Evolutionary conservation across 495 filamentous ascomycete genomes (phyloP).

Genomic region (Cercophora newfieldiana): DNA sequence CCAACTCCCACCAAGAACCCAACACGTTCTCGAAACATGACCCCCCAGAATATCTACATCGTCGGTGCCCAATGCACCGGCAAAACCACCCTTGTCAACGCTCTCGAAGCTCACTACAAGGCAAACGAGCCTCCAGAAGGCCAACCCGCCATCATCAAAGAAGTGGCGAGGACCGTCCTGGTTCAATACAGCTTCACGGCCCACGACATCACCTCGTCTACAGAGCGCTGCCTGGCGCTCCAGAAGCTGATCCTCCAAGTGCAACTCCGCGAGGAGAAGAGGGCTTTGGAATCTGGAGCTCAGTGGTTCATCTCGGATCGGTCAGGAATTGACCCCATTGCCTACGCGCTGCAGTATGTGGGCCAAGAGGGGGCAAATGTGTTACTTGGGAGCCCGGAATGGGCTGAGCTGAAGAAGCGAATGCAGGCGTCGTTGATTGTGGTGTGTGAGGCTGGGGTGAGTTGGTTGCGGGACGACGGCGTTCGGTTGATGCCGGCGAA

Average conservation of each 20-base stretch:
- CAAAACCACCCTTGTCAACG: constrained; percentile 51
- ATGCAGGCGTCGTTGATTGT: constrained; percentile 44
- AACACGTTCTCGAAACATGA: neutral
- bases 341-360: constrained; percentile 45
- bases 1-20: neutral
- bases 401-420: constrained; percentile 36
- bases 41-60: constrained; percentile 44
- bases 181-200: constrained; percentile 40
- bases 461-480: constrained; percentile 52
- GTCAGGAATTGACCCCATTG: constrained; percentile 51
- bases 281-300: neutral
- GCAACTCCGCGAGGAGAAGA: constrained; percentile 42
- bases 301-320: constrained; percentile 54
- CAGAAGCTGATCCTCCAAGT: constrained; percentile 49
- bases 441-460: constrained; percentile 45
- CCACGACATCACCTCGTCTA: constrained; percentile 39
- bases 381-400: constrained; percentile 33
- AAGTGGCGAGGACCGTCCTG: constrained; percentile 49
- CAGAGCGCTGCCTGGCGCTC: constrained; percentile 35
- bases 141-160: constrained; percentile 39
- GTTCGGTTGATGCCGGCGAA: constrained; percentile 51
- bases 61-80: constrained; percentile 53
- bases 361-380: constrained; percentile 31
- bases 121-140: neutral
- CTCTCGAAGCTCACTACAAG: constrained; percentile 35